Base-by-base conservation (phyloP, 352 stramenopile species). In the Globisporangium nunn region DNA sequence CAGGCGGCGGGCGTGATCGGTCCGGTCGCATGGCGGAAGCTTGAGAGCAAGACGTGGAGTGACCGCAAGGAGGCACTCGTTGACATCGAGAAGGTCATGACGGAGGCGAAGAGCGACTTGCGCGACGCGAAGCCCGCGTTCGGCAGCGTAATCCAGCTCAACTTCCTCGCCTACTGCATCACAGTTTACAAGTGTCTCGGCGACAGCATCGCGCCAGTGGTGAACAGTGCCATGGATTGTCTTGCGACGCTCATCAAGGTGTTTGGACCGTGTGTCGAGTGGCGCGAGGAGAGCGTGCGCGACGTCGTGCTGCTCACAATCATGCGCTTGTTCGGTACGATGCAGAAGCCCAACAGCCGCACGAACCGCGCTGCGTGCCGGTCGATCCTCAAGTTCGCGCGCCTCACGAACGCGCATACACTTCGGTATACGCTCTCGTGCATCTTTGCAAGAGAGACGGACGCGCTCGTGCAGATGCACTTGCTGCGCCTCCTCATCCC, bases 21-120 rank as follows among this genome's bases (percentile, higher is more conserved):
- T 0, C 83, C 83, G 2, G 83, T 93, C 4, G 63, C 62, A 15
- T 91, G 77, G 78, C 75, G 77, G 23, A 93, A 93, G 47, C 74
- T 91, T 44, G 78, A 86, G 40, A 89, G 80, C 59, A 91, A 91
- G 59, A 88, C 75, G 33, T 93, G 83, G 81, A 91, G 79, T 51
- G 83, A 93, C 58, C 71, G 83, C 28, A 90, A 90, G 53, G 83
- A 93, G 35, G 81, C 83, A n/a, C 65, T 93, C 3, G 64, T 87
- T 5, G 81, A 88, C 49, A 58, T 90, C 17, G 83, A 91, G 44
- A 88, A 85, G 30, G 70, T 59, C 23, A 79, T 93, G 45, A 74
- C 66, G 0, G 81, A 91, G 28, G 74, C 77, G 49, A 92, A 88
- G 47, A 81, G 72, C 3, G 82, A 90, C 47, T 59, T 90, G 49